Percentiles rank a stretch among this genome's conserved stretches.
These are phyloP conservation scores for Fusarium foetens DNA, from an alignment of 2,329 filamentous ascomycete species.

Conservation along the genomic window DNA sequence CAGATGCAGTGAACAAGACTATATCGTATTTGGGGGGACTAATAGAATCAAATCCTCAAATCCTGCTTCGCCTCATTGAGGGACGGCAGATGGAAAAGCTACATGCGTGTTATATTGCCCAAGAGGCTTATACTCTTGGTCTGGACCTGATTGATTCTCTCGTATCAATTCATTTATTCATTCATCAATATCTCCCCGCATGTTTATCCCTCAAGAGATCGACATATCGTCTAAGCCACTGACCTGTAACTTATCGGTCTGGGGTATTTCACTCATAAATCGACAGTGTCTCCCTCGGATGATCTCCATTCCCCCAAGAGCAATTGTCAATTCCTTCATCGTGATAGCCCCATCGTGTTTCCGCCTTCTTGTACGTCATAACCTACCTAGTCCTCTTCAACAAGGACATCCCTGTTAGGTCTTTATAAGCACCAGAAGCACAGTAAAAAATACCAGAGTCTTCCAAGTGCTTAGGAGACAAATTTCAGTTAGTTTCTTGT, in stretches of 20 bases:
- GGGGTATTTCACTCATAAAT: slow-evolving; percentile 13
- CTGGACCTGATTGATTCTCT: slow-evolving; percentile 1
- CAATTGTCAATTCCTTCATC: not conserved
- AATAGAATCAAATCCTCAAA: not conserved
- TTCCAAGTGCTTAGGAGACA: not conserved
- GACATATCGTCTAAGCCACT: slow-evolving; percentile 9
- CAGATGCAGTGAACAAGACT: not conserved
- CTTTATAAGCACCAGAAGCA: not conserved
- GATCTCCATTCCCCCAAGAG: not conserved
- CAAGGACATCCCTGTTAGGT: slow-evolving; percentile 23
- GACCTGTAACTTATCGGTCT: not conserved
- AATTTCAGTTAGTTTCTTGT: slow-evolving; percentile 1
- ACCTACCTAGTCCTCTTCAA: not conserved
- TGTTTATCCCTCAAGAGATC: slow-evolving; percentile 6
- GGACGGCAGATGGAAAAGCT: not conserved
- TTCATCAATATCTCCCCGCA: not conserved
- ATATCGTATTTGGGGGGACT: not conserved
- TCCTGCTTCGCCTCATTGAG: slow-evolving; percentile 1
- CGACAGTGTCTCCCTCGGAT: not conserved
- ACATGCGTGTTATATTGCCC: not conserved
- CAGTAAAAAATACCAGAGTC: not conserved
- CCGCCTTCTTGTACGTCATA: slow-evolving; percentile 30
- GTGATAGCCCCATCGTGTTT: slow-evolving; percentile 14
- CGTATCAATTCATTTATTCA: not conserved
- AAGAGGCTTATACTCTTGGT: not conserved